phyloP scores from a whole-genome alignment of 164 flowering plant species.

The Magnolia sinica region DNA sequence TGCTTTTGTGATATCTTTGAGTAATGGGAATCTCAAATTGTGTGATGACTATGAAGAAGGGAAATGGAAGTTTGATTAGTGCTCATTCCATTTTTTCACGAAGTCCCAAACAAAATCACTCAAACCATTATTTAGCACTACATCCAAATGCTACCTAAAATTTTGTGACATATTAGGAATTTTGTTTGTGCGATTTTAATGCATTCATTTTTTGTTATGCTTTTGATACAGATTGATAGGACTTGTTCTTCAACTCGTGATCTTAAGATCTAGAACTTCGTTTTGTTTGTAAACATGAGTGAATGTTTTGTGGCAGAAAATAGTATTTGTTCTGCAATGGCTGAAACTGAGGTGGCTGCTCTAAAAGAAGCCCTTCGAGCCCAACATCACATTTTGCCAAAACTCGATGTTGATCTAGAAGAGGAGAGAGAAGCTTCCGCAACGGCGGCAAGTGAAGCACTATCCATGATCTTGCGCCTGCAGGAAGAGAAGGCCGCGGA shows the following conservation, averaged over 20 bases:
- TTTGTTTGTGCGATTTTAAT: background rate
- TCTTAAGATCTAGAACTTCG: background rate
- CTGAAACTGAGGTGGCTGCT: constrained; percentile 33
- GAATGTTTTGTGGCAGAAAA: constrained; percentile 27
- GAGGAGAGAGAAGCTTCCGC: constrained; percentile 83
- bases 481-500: constrained; percentile 80
- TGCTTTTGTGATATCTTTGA: too few species aligned
- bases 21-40: too few species aligned
- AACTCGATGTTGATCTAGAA: constrained; percentile 69
- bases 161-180: too few species aligned
- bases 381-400: constrained; percentile 68
- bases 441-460: constrained; percentile 72
- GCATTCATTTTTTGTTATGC: background rate
- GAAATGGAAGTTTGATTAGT: too few species aligned
- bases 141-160: too few species aligned
- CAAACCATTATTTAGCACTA: too few species aligned
- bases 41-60: too few species aligned
- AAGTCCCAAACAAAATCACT: too few species aligned
- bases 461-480: constrained; percentile 79
- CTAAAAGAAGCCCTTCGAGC: constrained; percentile 59
- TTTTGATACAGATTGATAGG: background rate
- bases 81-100: background rate
- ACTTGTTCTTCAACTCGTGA: background rate
- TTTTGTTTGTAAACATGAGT: background rate
- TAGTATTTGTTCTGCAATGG: constrained; percentile 8